Evolutionary conservation across 2,329 filamentous ascomycete species (phyloP).

Genomic region (Chaetothyriales sp.): DNA sequence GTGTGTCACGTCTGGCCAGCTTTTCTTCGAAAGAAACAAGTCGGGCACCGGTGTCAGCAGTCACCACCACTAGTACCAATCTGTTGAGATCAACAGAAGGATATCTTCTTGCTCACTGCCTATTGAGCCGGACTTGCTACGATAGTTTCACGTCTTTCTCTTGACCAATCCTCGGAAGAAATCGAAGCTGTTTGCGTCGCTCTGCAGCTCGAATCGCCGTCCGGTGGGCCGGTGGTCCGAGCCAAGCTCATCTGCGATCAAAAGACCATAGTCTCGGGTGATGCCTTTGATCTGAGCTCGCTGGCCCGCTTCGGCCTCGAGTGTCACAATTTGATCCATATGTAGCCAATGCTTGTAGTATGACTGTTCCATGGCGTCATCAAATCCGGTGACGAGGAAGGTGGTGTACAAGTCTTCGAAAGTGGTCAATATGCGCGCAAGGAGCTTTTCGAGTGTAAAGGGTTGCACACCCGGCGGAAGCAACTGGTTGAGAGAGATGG

Average conservation of each 20-base stretch:
- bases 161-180: conserved; percentile 82
- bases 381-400: conserved; percentile 67
- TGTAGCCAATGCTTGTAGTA: conserved; percentile 87
- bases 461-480: conserved; percentile 34
- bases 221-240: conserved; percentile 61
- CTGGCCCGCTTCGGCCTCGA: conserved; percentile 59
- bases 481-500: conserved; percentile 70
- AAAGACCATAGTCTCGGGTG: conserved; percentile 76
- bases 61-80: too few relatives aligned
- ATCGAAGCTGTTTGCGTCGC: conserved; percentile 96
- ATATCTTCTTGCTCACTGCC: background rate
- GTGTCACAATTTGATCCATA: conserved; percentile 55
- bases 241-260: conserved; percentile 71
- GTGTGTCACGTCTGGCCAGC: too few relatives aligned
- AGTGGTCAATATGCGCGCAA: conserved; percentile 63
- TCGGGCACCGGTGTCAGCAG: too few relatives aligned
- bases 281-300: conserved; percentile 72
- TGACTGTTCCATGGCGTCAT: conserved; percentile 52
- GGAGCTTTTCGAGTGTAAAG: conserved; percentile 63
- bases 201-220: conserved; percentile 70
- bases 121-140: too few relatives aligned
- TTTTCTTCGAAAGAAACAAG: too few relatives aligned
- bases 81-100: background rate
- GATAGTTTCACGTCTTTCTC: conserved; percentile 50
- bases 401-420: conserved; percentile 65